Percentiles rank a stretch among this genome's conserved stretches.
These are phyloP conservation scores for Tetrapyrgos nigripes DNA, from an alignment of 1,284 basidiomycete genomes.

Conservation along the genomic window DNA sequence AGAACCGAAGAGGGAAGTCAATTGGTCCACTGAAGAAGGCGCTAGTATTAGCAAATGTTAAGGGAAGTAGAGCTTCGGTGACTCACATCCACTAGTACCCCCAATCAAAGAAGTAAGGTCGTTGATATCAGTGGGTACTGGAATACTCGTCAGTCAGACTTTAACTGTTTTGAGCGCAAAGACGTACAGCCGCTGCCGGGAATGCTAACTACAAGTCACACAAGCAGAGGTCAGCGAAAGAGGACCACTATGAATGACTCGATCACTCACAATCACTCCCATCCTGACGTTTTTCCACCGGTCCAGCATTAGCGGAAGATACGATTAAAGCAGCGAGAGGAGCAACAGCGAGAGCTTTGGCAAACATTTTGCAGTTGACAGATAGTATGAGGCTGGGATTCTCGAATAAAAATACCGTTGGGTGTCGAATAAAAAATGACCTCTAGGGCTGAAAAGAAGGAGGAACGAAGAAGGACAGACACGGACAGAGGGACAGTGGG, in stretches of 20 bases:
- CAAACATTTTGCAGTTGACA: not conserved
- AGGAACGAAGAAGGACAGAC: too few species aligned
- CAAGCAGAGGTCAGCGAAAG: too few species aligned
- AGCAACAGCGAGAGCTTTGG: not conserved
- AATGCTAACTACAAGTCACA: not conserved
- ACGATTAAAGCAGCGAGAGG: not conserved
- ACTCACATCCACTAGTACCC: not conserved
- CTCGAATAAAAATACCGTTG: not conserved
- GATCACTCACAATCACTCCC: not conserved
- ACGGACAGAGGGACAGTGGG: too few species aligned
- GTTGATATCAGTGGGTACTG: not conserved
- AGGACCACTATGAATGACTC: not conserved
- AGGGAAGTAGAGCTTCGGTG: not conserved
- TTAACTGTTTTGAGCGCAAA: too few species aligned
- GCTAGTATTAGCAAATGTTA: not conserved
- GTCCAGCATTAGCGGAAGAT: not conserved
- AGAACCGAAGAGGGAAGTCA: not conserved
- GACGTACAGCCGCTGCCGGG: not conserved
- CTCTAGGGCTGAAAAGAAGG: not conserved
- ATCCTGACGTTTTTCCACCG: not conserved
- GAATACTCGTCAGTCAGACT: too few species aligned
- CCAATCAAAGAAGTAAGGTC: not conserved
- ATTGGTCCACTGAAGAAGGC: not conserved
- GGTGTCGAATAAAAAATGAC: not conserved
- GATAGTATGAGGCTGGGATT: too few species aligned